phyloP scores from a whole-genome alignment of 768 basidiomycete species.

The Multifurca ochricompacta region DNA sequence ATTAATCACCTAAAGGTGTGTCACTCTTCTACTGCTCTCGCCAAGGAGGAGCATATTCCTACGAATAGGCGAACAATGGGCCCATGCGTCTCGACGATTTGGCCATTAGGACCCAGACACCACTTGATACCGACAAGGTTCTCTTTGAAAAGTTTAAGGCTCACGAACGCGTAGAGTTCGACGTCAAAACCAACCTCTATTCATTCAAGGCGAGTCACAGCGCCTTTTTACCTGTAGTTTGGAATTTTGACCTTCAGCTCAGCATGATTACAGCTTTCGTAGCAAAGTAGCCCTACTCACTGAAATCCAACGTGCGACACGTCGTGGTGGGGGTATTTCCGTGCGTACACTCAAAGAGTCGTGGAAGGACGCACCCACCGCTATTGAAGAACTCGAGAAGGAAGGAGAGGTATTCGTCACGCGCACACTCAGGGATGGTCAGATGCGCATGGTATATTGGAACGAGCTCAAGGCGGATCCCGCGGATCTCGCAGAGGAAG shows the following conservation, averaged over 20 bases:
- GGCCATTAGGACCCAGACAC: constrained; percentile 71
- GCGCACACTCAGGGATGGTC: constrained; percentile 74
- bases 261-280: constrained; percentile 84
- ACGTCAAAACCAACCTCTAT: constrained; percentile 78
- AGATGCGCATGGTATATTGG: constrained; percentile 81
- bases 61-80: constrained; percentile 50
- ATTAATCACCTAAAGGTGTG: constrained; percentile 73
- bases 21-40: neutral
- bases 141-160: constrained; percentile 75
- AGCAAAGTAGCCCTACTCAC: constrained; percentile 78
- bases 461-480: constrained; percentile 72
- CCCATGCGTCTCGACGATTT: constrained; percentile 87
- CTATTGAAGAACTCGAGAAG: constrained; percentile 84
- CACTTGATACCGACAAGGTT: constrained; percentile 60
- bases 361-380: constrained; percentile 80
- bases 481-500: constrained; percentile 13
- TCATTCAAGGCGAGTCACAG: constrained; percentile 63
- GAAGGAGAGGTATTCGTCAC: constrained; percentile 87
- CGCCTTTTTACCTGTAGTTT: constrained; percentile 4
- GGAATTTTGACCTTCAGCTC: constrained; percentile 5
- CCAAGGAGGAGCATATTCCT: neutral
- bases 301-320: constrained; percentile 79
- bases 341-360: constrained; percentile 82
- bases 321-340: constrained; percentile 77
- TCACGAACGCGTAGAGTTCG: constrained; percentile 73